Percentiles rank a stretch among this genome's conserved stretches.
Conservation (phyloP, 2,329 filamentous ascomycete genomes). For the Rhexocercosporidium sp. region DNA sequence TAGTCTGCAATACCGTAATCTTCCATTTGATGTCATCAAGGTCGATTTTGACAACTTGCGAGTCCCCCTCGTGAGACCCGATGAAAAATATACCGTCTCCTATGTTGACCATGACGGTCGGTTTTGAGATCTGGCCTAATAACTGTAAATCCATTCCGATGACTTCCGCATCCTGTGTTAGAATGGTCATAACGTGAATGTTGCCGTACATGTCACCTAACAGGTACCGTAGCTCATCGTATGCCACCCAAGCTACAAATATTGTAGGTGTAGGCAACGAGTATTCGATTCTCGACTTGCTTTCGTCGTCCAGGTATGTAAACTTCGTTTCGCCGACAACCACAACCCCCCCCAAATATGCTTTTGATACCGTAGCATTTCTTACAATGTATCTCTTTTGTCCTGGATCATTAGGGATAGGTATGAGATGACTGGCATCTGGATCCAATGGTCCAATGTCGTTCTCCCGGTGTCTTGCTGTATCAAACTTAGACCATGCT, state of each 20-base stretch:
- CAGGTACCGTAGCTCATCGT: constrained; percentile 83
- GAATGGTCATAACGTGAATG: constrained; percentile 82
- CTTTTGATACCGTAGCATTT: constrained; percentile 53
- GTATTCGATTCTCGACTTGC: constrained; percentile 67
- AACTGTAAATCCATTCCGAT: constrained; percentile 72
- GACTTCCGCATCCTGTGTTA: constrained; percentile 70
- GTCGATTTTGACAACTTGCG: constrained; percentile 74
- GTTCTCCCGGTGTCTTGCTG: constrained; percentile 59
- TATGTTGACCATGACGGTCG: constrained; percentile 80
- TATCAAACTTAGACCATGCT: constrained; percentile 59
- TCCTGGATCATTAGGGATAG: constrained; percentile 61
- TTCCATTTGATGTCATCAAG: constrained; percentile 54
- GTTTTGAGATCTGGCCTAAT: constrained; percentile 72
- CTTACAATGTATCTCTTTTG: constrained; percentile 66
- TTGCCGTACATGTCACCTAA: constrained; percentile 90
- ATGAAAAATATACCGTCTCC: constrained; percentile 77
- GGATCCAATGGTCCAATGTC: constrained; percentile 58
- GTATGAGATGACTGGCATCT: constrained; percentile 65
- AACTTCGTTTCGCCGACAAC: constrained; percentile 82
- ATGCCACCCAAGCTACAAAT: constrained; percentile 89
- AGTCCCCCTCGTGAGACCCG: constrained; percentile 91
- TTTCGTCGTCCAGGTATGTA: constrained; percentile 83
- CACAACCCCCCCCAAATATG: constrained; percentile 72
- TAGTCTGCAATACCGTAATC: constrained; percentile 71
- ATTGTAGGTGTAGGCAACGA: constrained; percentile 76